Conservation (phyloP, 345 rosid species). For the Eucalyptus lansdowneana region DNA sequence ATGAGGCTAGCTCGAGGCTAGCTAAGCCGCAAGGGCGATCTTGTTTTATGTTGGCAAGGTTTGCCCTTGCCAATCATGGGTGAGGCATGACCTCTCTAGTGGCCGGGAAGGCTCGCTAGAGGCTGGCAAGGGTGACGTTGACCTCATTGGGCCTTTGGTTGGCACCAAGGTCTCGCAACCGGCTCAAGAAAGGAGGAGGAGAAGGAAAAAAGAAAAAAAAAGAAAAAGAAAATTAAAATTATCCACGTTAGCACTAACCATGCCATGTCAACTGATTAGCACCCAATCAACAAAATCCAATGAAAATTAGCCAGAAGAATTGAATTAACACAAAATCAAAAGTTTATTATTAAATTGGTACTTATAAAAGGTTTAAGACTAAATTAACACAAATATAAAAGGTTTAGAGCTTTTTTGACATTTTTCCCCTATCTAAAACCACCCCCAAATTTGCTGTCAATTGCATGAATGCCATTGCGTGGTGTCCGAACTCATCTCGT, state of each 20-base stretch:
- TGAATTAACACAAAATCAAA: no score
- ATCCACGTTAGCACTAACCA: rapidly evolving
- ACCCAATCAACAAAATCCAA: rapidly evolving
- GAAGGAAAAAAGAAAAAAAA: no score
- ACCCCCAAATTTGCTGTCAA: not conserved
- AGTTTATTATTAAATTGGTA: no score
- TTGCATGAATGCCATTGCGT: not conserved
- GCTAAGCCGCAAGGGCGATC: rapidly evolving
- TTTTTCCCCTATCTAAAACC: not conserved
- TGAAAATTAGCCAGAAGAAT: rapidly evolving
- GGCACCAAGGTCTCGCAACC: rapidly evolving
- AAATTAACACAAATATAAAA: no score
- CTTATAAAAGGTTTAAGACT: no score
- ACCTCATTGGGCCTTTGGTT: rapidly evolving
- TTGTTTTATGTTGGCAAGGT: rapidly evolving
- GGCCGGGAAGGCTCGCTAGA: rapidly evolving
- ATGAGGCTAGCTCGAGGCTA: no score
- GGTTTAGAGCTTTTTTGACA: no score
- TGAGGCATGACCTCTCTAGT: rapidly evolving
- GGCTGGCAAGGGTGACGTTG: rapidly evolving
- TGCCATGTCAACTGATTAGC: rapidly evolving
- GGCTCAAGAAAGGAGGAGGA: rapidly evolving
- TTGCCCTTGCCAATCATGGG: rapidly evolving
- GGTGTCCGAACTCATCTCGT: not conserved
- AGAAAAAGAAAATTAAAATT: no score